Evolutionary conservation across 176 grass and related monocot species (phyloP).

Genomic region (Oryza longistaminata): DNA sequence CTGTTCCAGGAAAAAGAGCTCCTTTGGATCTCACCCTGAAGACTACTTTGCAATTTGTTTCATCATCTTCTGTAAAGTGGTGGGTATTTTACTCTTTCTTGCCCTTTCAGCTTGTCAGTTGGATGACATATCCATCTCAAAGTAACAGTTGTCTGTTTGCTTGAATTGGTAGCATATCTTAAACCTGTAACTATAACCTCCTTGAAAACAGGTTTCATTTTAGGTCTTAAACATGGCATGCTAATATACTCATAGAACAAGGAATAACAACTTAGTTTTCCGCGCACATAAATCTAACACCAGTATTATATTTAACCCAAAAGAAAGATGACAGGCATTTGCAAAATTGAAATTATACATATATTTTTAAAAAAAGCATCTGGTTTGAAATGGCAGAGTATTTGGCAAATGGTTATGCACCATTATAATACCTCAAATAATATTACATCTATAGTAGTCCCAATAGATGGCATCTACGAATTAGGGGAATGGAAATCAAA

Average conservation of each 20-base stretch:
- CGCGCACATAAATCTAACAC: not conserved
- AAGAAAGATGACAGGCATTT: not conserved
- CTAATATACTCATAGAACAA: not conserved
- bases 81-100: conserved; percentile 36
- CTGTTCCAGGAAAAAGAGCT: conserved; percentile 62
- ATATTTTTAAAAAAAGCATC: not conserved
- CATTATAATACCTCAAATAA: not conserved
- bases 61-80: conserved; percentile 91
- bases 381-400: not conserved
- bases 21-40: conserved; percentile 95
- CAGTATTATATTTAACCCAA: not conserved
- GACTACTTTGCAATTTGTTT: conserved; percentile 70
- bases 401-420: not conserved
- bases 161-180: conserved; percentile 13
- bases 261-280: not conserved
- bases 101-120: not conserved
- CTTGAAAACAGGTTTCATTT: not conserved
- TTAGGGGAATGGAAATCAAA: not conserved
- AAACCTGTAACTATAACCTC: not conserved
- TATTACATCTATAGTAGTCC: not conserved
- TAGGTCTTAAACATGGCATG: not conserved
- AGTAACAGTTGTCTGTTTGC: not conserved
- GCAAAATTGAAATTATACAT: not conserved
- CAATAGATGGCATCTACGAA: not conserved
- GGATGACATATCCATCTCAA: conserved; percentile 8